A percentile compares a stretch with the other conserved stretches of the same genome.
These are phyloP conservation scores for Kregervanrija fluxuum DNA, from an alignment of 805 yeast species.

Conservation along the genomic window DNA sequence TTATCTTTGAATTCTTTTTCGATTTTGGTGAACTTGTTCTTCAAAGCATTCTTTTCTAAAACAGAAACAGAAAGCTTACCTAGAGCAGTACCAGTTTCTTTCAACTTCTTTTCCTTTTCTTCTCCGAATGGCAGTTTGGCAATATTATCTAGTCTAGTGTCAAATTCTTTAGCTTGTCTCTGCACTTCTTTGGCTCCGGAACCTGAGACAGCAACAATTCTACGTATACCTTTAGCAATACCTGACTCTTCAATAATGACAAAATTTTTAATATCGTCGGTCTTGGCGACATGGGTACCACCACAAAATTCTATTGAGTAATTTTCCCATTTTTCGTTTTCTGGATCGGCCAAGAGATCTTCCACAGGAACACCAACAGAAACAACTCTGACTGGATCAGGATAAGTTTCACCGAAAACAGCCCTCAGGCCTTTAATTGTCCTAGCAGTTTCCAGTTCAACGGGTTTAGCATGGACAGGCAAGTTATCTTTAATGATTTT, in stretches of 20 bases:
- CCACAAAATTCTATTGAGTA: conserved; percentile 96
- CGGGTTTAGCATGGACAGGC: conserved; percentile 77
- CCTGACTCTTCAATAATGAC: conserved; percentile 92
- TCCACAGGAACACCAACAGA: conserved; percentile 90
- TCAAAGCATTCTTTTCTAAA: conserved; percentile 67
- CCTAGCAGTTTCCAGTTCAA: conserved; percentile 64
- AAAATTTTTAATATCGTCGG: conserved; percentile 88
- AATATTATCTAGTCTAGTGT: conserved; percentile 49
- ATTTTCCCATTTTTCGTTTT: conserved; percentile 65
- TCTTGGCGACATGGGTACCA: conserved; percentile 93
- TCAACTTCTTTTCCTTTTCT: conserved; percentile 72
- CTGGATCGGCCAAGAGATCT: conserved; percentile 66
- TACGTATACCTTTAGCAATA: conserved; percentile 97
- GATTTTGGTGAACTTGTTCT: conserved; percentile 63
- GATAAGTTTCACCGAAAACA: conserved; percentile 97
- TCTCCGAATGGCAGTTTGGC: conserved; percentile 64
- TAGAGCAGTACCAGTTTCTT: conserved; percentile 76
- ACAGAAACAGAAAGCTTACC: conserved; percentile 81
- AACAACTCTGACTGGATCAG: conserved; percentile 98
- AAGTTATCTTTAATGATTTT: conserved; percentile 63
- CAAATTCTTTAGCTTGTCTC: conserved; percentile 70
- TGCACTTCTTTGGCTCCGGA: conserved; percentile 86
- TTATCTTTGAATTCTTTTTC: conserved; percentile 89
- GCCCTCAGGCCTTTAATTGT: conserved; percentile 85
- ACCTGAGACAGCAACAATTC: conserved; percentile 97